Evolutionary conservation across 2,329 filamentous ascomycete genomes (phyloP).

Genomic region (Fusarium armeniacum): DNA sequence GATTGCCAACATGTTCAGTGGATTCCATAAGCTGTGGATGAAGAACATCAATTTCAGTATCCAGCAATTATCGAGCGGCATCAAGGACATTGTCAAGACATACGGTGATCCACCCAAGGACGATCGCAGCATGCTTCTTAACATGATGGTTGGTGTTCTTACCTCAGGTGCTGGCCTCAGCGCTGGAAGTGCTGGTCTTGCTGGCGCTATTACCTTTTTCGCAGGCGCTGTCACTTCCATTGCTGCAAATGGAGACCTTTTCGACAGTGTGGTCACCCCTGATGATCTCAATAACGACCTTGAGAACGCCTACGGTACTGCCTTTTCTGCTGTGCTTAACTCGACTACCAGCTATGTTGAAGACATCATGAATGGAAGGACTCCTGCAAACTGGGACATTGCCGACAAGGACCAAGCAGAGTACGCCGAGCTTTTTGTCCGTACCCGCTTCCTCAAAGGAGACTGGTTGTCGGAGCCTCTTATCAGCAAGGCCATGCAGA

Average conservation of each 20-base stretch:
- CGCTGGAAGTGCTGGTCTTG: slow-evolving; percentile 3
- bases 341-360: slow-evolving; percentile 13
- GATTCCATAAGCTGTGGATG: slow-evolving; percentile 18
- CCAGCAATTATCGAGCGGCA: slow-evolving; percentile 4
- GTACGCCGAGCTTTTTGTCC: slow-evolving; percentile 6
- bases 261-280: not conserved
- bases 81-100: slow-evolving; percentile 19
- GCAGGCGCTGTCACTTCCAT: slow-evolving; percentile 11
- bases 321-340: slow-evolving; percentile 18
- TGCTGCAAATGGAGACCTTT: not conserved
- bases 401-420: not conserved
- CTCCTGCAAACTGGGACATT: not conserved
- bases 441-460: slow-evolving; percentile 3
- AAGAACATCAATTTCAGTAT: slow-evolving; percentile 12
- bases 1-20: slow-evolving; percentile 24
- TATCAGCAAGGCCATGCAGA: slow-evolving; percentile 9
- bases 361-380: not conserved
- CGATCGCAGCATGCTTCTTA: slow-evolving; percentile 22
- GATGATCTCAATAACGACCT: slow-evolving; percentile 19
- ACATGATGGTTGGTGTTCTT: slow-evolving; percentile 33
- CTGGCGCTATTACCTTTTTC: slow-evolving; percentile 17
- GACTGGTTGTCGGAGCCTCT: slow-evolving; percentile 19
- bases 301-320: slow-evolving; percentile 17
- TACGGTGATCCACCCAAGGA: slow-evolving; percentile 20
- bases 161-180: slow-evolving; percentile 11